Percentiles rank a stretch among this genome's conserved stretches.
Evolutionary conservation across 768 basidiomycete genomes (phyloP).

Genomic region (Rhizopogon vulgaris): DNA sequence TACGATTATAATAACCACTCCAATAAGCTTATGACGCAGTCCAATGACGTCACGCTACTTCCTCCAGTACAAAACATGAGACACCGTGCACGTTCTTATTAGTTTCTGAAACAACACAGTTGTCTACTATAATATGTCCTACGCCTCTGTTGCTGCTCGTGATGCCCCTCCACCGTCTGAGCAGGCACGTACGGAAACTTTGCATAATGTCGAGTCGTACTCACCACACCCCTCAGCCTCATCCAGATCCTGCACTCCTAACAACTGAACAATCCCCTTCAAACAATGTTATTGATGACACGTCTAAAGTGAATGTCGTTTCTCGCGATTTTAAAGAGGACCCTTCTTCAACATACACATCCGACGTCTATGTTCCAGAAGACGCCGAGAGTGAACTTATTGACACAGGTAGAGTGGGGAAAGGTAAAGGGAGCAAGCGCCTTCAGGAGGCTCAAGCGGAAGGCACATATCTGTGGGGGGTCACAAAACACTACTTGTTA

Average conservation of each 20-base stretch:
- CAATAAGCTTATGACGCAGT: slow-evolving; percentile 1
- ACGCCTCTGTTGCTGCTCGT: slow-evolving; percentile 60
- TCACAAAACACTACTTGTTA: slow-evolving; percentile 48
- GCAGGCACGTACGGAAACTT: slow-evolving; percentile 30
- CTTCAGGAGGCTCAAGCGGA: slow-evolving; percentile 43
- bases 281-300: slow-evolving; percentile 37
- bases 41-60: slow-evolving; percentile 3
- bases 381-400: slow-evolving; percentile 10
- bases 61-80: neutral
- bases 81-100: neutral
- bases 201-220: neutral
- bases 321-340: slow-evolving; percentile 42
- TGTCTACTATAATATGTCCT: slow-evolving; percentile 56
- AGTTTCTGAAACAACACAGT: neutral
- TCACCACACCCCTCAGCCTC: slow-evolving; percentile 37
- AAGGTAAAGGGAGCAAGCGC: slow-evolving; percentile 26
- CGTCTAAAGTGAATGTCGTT: slow-evolving; percentile 53
- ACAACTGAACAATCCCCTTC: slow-evolving; percentile 41
- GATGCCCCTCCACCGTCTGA: slow-evolving; percentile 45
- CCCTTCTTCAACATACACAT: slow-evolving; percentile 33
- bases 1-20: no score
- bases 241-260: slow-evolving; percentile 58
- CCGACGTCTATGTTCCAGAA: slow-evolving; percentile 11
- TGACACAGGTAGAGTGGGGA: neutral
- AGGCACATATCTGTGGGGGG: slow-evolving; percentile 45